These are phyloP conservation scores for Sisymbrium altissimum DNA, from an alignment of 345 rosid genomes.

Conservation along the genomic window DNA sequence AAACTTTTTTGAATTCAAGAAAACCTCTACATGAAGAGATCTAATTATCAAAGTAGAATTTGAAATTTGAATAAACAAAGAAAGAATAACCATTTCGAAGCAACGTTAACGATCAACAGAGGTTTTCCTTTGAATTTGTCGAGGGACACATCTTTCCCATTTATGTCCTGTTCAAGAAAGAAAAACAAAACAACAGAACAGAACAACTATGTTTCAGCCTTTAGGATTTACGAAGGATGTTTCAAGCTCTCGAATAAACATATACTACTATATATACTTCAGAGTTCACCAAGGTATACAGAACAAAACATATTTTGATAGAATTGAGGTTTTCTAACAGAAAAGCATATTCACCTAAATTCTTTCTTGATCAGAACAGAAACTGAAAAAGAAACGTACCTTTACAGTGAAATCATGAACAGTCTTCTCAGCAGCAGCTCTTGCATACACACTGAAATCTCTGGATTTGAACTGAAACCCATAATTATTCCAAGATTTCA, in stretches of 20 bases:
- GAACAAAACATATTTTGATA: background rate
- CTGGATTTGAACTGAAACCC: slow-evolving; percentile 34
- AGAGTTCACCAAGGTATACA: background rate
- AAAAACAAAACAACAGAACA: background rate
- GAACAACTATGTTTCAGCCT: background rate
- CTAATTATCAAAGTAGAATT: background rate
- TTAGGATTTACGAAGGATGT: background rate
- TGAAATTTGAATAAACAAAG: background rate
- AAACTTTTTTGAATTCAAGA: background rate
- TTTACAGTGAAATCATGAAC: slow-evolving; percentile 71
- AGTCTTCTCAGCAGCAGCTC: slow-evolving; percentile 63
- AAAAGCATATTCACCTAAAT: background rate
- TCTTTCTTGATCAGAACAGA: background rate
- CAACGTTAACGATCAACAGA: slow-evolving; percentile 84
- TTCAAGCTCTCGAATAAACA: background rate
- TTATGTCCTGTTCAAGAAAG: slow-evolving; percentile 56
- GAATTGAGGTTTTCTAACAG: background rate
- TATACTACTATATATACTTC: background rate
- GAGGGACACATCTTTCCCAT: slow-evolving; percentile 67
- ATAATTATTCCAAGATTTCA: slow-evolving; percentile 26
- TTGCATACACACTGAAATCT: slow-evolving; percentile 48
- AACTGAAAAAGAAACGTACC: slow-evolving; percentile 35
- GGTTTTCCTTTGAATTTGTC: slow-evolving; percentile 73
- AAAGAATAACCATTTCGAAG: slow-evolving; percentile 68
- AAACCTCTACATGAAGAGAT: background rate